These are phyloP conservation scores for Euryodendron excelsum DNA, from an alignment of 148 eudicot genomes.

Conservation along the genomic window DNA sequence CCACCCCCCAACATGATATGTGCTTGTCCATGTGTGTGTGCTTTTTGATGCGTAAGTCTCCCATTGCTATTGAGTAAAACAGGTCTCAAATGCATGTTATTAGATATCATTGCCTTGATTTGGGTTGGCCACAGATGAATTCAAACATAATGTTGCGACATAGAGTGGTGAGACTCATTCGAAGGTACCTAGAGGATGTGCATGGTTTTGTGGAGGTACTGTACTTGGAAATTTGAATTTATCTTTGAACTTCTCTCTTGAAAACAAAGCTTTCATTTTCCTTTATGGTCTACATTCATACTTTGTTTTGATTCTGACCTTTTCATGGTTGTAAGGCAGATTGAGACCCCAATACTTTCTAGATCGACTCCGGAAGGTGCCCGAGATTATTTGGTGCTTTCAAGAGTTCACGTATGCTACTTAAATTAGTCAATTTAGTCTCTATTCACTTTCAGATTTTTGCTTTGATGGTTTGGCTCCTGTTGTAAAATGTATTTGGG, in stretches of 20 bases:
- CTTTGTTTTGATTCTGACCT: conserved; percentile 39
- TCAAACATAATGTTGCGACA: conserved; percentile 77
- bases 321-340: conserved; percentile 80
- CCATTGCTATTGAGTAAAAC: conserved; percentile 13
- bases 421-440: too few species aligned
- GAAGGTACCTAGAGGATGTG: conserved; percentile 85
- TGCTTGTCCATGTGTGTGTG: neutral
- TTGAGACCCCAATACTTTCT: conserved; percentile 97
- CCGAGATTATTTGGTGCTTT: conserved; percentile 96
- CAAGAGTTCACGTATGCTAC: conserved; percentile 83
- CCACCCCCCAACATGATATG: neutral
- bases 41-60: neutral
- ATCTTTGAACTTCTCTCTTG: conserved; percentile 1
- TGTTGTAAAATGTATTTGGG: too few species aligned
- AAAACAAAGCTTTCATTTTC: conserved; percentile 2
- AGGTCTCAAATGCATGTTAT: conserved; percentile 13
- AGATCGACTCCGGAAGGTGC: conserved; percentile 99
- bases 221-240: neutral
- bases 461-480: too few species aligned
- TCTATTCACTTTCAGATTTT: too few species aligned
- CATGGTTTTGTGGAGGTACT: conserved; percentile 88
- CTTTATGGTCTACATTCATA: neutral
- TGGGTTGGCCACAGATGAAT: conserved; percentile 77
- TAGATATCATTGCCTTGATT: conserved; percentile 90
- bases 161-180: conserved; percentile 71